phyloP scores from a whole-genome alignment of 2,329 filamentous ascomycete species.

The Diplodia seriata region DNA sequence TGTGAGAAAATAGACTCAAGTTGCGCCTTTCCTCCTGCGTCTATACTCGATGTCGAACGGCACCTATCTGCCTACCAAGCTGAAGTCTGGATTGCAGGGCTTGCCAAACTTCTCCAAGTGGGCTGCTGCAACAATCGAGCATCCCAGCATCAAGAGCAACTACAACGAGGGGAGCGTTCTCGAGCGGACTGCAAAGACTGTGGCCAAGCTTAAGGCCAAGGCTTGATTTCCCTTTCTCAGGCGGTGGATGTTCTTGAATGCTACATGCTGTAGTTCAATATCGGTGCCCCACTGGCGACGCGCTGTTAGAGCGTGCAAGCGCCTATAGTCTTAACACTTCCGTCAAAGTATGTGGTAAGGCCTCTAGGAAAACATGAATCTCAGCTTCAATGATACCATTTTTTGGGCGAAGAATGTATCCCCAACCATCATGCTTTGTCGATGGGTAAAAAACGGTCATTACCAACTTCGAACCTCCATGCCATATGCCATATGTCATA shows the following conservation, averaged over 20 bases:
- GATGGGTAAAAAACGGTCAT: background rate
- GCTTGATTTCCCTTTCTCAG: background rate
- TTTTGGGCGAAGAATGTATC: background rate
- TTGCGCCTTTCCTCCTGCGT: constrained; percentile 71
- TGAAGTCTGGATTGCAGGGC: constrained; percentile 58
- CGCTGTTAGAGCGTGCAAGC: background rate
- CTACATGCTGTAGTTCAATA: background rate
- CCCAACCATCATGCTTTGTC: background rate
- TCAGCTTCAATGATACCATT: background rate
- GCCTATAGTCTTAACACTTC: background rate
- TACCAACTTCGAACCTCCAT: background rate
- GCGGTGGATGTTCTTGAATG: background rate
- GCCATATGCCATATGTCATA: background rate
- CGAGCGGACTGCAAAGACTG: constrained; percentile 36
- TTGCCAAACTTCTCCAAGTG: constrained; percentile 74
- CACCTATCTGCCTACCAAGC: constrained; percentile 59
- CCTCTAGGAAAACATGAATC: background rate
- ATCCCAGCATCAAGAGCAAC: constrained; percentile 68
- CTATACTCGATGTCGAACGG: constrained; percentile 61
- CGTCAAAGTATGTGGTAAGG: background rate
- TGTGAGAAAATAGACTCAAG: constrained; percentile 58
- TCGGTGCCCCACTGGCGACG: background rate
- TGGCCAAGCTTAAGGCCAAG: constrained; percentile 41
- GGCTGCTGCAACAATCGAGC: constrained; percentile 64
- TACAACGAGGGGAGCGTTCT: constrained; percentile 44